A percentile compares a stretch with the other conserved stretches of the same genome.
Conservation (phyloP, 169 alveolate species). For the Amoebophrya sp. region DNA sequence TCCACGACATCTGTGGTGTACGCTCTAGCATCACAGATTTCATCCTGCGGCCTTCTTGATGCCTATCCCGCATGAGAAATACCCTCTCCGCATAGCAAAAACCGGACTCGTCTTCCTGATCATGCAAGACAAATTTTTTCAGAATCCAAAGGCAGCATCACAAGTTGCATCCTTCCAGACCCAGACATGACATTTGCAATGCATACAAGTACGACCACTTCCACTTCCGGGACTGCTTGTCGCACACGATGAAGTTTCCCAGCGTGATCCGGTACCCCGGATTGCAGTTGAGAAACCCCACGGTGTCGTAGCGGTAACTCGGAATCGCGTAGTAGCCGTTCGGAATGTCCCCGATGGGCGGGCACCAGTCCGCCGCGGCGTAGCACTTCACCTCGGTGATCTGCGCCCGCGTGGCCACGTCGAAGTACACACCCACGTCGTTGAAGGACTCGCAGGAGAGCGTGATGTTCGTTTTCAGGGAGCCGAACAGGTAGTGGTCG, state of each 20-base stretch:
- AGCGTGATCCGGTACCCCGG: neutral
- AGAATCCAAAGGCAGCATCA: too few relatives aligned
- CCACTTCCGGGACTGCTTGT: neutral
- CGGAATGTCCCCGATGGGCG: neutral
- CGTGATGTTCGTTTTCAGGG: neutral
- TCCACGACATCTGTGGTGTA: too few relatives aligned
- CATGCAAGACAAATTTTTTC: too few relatives aligned
- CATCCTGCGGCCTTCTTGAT: too few relatives aligned
- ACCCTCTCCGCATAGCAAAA: too few relatives aligned
- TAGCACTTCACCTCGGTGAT: neutral
- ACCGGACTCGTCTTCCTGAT: too few relatives aligned
- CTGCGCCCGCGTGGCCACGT: neutral
- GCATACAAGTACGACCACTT: too few relatives aligned
- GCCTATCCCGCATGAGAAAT: too few relatives aligned
- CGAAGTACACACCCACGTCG: neutral
- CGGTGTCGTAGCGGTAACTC: neutral
- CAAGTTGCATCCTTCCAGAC: too few relatives aligned
- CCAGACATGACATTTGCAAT: too few relatives aligned
- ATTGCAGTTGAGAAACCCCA: neutral
- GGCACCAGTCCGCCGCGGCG: neutral
- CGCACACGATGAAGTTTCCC: neutral
- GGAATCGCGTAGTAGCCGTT: neutral
- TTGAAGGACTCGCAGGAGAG: neutral
- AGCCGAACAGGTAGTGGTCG: neutral
- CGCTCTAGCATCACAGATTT: too few relatives aligned